Base-by-base conservation (phyloP, 495 filamentous ascomycete genomes). In the Corynascus novoguineensis region DNA sequence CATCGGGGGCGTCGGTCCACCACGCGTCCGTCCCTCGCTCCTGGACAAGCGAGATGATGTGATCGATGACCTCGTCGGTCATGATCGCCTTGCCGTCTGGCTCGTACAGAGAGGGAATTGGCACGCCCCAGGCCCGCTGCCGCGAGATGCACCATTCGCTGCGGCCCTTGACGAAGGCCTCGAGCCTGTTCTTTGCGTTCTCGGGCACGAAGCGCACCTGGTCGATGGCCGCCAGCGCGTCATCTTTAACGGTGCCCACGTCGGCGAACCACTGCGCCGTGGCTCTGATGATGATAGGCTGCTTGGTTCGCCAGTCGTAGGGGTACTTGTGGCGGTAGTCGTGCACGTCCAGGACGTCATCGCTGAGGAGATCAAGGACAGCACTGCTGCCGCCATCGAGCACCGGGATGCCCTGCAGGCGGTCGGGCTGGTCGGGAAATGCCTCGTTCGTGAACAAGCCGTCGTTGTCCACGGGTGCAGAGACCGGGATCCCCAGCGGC, bases 71-170 rank as follows among this genome's bases (percentile, higher is more conserved):
- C 24, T 88, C 83, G 32, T 84, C 84, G 1, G 84, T 89, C 64
- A 96, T 75, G 8, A 95, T 69, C 8, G 88, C 89, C 40, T 86
- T 80, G 4, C 84, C 83, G 12, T 76, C 80, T 14, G 81, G 76
- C 58, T 89, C 80, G 66, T 95, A 97, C 5, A 99, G 73, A 19
- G 89, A 89, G 17, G 93, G 93, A 54, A 99, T 97, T 0, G 95
- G 93, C 17, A 97, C 87, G 61, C 93, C 93, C 93, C 93, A 99
- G 9, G 88, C 87, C 32, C 93, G 85, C 69, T 99, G 93, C 29
- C 93, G 85, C n/a, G 95, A 97, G 63, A 99, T 95, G 68, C 93
- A 99, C 93, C 93, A 99, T 69, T 97, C 92, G 60, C 81, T 95
- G 31, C 93, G 83, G 42, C 88, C 88, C 63, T 85, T 82, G 27